Evolutionary conservation across 257 asterid species (phyloP), one percentile per base, ranked within the genome.

Genomic region (Striga asiatica): DNA sequence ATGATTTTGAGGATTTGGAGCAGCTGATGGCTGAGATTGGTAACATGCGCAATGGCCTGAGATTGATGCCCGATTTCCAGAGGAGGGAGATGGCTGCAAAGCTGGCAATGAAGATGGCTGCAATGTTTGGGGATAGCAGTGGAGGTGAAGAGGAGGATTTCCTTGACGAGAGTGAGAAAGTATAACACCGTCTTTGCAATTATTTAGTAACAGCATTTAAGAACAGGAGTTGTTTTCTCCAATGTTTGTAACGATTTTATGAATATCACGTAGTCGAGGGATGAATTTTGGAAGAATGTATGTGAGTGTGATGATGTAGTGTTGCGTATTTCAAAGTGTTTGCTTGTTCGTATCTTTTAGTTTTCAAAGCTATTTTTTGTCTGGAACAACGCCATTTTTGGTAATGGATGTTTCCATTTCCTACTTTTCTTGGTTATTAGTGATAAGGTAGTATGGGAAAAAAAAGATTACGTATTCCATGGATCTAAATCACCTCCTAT

Each of bases 71-170:
- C 2, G 97, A 92, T 73, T 92, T 84, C 65, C 97, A 88, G 75
- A 82, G 97, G 76, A 74, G 94, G 76, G 98, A 92, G 64, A 84
- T 84, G 88, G 97, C 97, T 56, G 98, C 91, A 24, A 88, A 88
- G 50, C 65, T 91, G 54, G 97, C 98, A 37, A 76, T 81, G 95
- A 91, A 80, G 73, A 91, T 89, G 95, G 98, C 98, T 39, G 39
- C 78, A 0, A 86, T 91, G 98, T 87, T 91, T 75, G 96, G 85
- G 28, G 94, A 82, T 49, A 54, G 79, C 31, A 91, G 95, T 53
- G 96, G 72, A 38, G 92, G 78, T 50, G 97, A 85, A 61, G 64
- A 64, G 75, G 79, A 56, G 75, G 79, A 56, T 50, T 70, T 49
- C 75, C 67, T 56, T 61, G 72, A 78, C 56, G 28, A 41, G 19